Evolutionary conservation across 2,329 filamentous ascomycete species (phyloP), one percentile per base, ranked within the genome.

Genomic region (Lasiodiplodia sp.): DNA sequence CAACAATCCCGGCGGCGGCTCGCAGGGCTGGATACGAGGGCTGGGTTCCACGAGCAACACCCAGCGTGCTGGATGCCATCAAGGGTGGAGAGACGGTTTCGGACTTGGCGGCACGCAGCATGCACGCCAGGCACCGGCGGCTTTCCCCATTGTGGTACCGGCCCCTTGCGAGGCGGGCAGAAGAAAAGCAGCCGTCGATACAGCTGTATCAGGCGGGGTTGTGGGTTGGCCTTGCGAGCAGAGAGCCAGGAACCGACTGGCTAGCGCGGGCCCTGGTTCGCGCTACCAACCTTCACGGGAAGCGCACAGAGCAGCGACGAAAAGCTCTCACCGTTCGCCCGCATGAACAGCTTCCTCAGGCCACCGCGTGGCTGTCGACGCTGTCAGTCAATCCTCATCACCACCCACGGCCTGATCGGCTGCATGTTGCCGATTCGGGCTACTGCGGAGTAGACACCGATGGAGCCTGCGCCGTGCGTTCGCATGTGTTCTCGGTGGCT

Each of bases 21-120:
- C 60, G 44, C 60, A 64, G 44, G 60, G 60, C 60, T 64, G 60
- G 60, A 64, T 64, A 64, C 60, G 60, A 52, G 28, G 60, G 18
- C 25, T 21, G 28, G 28, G 60, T 52, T 52, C n/a, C 56, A 44
- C 56, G 53, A 31, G 53, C 53, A 21, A 7, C 18, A 28, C 52
- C 28, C 37, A 34, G 31, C 55, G 12, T 10, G 18, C 21, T 23
- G 25, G 56, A 47, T 44, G 56, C 56, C 18, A 28, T 47, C n/a
- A 38, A 60, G 55, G 34, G 58, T 25, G 23, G 56, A 44, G 34
- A 25, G 25, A 5, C 18, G 14, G 14, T 31, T n/a, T 11, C 34
- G 16, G 23, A 18, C 44, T 49, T 34, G 40, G 58, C 58, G 58
- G 51, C 25, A 31, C 31, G 40, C 38, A 37, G 31, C 44, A 44